Percentiles rank a stretch among this genome's conserved stretches.
Evolutionary conservation across 345 rosid genomes (phyloP).

Genomic region (Gossypium arboreum): DNA sequence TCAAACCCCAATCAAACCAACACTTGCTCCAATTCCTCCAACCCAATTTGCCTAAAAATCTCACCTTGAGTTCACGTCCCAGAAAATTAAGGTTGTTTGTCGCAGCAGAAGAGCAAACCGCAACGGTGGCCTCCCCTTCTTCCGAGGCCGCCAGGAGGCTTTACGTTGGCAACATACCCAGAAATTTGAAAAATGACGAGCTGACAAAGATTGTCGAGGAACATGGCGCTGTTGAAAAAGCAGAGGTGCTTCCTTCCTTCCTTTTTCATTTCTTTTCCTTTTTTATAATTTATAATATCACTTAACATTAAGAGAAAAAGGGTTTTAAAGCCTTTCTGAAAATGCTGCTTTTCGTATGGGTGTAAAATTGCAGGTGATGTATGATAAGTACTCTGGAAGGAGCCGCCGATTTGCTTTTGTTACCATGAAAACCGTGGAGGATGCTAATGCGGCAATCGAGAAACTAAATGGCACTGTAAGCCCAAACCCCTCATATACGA

Average conservation of each 20-base stretch:
- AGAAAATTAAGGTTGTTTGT: conserved; percentile 35
- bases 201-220: conserved; percentile 63
- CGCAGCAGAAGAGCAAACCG: conserved; percentile 43
- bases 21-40: conserved; percentile 23
- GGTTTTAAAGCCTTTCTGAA: not conserved
- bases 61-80: conserved; percentile 3
- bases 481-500: not conserved
- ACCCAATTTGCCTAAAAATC: conserved; percentile 8
- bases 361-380: conserved; percentile 55
- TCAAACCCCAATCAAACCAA: conserved; percentile 24
- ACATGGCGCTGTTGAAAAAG: conserved; percentile 74
- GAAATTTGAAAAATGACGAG: conserved; percentile 49
- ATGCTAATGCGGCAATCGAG: conserved; percentile 74
- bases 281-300: not conserved
- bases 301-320: not conserved
- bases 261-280: not conserved
- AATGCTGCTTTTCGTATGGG: not conserved
- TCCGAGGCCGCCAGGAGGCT: conserved; percentile 55
- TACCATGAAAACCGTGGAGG: conserved; percentile 77
- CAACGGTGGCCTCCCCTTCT: conserved; percentile 38
- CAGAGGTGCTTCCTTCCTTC: conserved; percentile 45
- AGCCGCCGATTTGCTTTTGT: conserved; percentile 89
- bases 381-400: conserved; percentile 70
- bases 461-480: conserved; percentile 81
- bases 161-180: conserved; percentile 78